Percentiles rank a stretch among this genome's conserved stretches.
Conservation (phyloP, 2,329 filamentous ascomycete genomes). For the Aspergillus ochraceoroseus region DNA sequence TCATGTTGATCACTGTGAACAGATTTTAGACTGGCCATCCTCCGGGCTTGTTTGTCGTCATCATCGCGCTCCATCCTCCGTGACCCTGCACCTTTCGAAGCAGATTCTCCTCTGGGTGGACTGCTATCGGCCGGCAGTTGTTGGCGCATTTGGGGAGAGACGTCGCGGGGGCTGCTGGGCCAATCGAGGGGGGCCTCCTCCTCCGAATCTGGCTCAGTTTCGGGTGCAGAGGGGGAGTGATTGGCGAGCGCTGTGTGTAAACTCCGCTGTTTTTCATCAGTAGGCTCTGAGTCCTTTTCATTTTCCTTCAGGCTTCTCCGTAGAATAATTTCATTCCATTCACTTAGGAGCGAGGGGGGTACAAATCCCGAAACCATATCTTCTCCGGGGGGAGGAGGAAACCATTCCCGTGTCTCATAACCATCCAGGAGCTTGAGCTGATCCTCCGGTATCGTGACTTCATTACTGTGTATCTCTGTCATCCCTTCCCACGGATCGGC, state of each 20-base stretch:
- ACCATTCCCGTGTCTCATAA: constrained; percentile 35
- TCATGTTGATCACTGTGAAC: not conserved
- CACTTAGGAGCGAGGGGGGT: constrained; percentile 32
- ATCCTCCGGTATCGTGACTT: constrained; percentile 46
- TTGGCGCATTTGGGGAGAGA: constrained; percentile 11
- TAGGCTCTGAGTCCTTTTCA: not conserved
- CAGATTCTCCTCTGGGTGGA: constrained; percentile 15
- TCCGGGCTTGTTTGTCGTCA: not conserved
- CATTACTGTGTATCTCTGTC: constrained; percentile 39
- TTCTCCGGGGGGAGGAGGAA: constrained; percentile 33
- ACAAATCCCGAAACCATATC: constrained; percentile 31
- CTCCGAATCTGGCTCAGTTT: constrained; percentile 21
- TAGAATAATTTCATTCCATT: constrained; percentile 35
- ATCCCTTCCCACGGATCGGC: constrained; percentile 31
- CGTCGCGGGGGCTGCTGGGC: constrained; percentile 15
- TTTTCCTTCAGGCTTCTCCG: constrained; percentile 5
- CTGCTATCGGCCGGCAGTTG: constrained; percentile 31
- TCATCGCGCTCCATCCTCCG: constrained; percentile 1
- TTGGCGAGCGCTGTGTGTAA: constrained; percentile 2
- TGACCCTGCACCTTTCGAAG: not conserved
- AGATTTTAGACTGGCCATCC: not conserved
- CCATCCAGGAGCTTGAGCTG: constrained; percentile 50
- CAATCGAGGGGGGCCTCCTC: constrained; percentile 17
- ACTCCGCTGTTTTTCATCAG: not conserved
- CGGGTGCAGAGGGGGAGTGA: constrained; percentile 12